These are phyloP conservation scores for Aspergillus jensenii DNA, from an alignment of 2,329 filamentous ascomycete species.

Conservation along the genomic window DNA sequence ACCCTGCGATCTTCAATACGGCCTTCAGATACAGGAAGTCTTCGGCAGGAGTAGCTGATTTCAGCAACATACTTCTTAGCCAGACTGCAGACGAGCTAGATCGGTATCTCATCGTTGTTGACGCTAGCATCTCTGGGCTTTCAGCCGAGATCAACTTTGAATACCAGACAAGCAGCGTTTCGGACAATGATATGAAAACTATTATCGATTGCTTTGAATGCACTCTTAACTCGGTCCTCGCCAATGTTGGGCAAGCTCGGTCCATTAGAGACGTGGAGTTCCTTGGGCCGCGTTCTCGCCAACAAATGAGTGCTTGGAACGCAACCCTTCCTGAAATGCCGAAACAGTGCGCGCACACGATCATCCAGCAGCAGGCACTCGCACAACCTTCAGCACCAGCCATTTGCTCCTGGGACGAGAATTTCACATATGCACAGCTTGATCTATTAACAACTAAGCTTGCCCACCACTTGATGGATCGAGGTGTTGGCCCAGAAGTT, in stretches of 20 bases:
- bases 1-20: slow-evolving; percentile 32
- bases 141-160: slow-evolving; percentile 53
- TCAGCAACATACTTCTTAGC: slow-evolving; percentile 9
- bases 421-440: slow-evolving; percentile 38
- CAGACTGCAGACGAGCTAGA: slow-evolving; percentile 6
- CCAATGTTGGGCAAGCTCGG: slow-evolving; percentile 7
- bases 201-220: slow-evolving; percentile 36
- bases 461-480: slow-evolving; percentile 34
- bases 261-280: slow-evolving; percentile 31
- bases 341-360: slow-evolving; percentile 36
- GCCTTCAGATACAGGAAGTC: slow-evolving; percentile 21
- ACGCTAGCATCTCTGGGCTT: slow-evolving; percentile 25
- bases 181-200: slow-evolving; percentile 31
- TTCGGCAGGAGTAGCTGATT: background rate
- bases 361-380: slow-evolving; percentile 34
- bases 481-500: slow-evolving; percentile 41
- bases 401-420: slow-evolving; percentile 37
- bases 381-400: slow-evolving; percentile 27
- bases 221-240: slow-evolving; percentile 29
- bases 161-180: slow-evolving; percentile 52
- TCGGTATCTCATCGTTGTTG: slow-evolving; percentile 28
- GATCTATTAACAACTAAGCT: slow-evolving; percentile 38
- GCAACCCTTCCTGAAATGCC: slow-evolving; percentile 25
- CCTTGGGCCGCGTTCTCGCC: slow-evolving; percentile 29
- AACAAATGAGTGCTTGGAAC: slow-evolving; percentile 38